Percentiles rank a stretch among this genome's conserved stretches.
These are phyloP conservation scores for Colletotrichum simmondsii DNA, from an alignment of 2,329 filamentous ascomycete species.

Conservation along the genomic window DNA sequence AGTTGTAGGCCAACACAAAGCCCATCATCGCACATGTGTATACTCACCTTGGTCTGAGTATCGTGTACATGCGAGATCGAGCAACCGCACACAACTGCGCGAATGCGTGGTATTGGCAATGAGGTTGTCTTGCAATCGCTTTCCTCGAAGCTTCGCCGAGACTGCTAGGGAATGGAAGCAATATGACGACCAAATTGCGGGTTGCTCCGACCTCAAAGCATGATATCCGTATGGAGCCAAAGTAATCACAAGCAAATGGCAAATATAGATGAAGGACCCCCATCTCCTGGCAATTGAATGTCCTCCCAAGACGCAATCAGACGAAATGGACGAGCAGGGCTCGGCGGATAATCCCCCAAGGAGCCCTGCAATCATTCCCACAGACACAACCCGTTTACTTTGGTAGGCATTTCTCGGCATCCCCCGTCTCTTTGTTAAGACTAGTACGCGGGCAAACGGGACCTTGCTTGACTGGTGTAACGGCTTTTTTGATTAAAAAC, in stretches of 20 bases:
- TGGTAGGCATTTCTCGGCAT: conserved; percentile 5
- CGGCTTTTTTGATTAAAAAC: neutral
- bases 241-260: too few species aligned
- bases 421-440: conserved; percentile 19
- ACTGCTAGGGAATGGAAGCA: neutral
- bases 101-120: neutral
- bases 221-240: too few species aligned
- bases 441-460: conserved; percentile 20
- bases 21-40: neutral
- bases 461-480: conserved; percentile 25
- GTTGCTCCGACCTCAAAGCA: too few species aligned
- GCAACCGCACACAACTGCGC: neutral
- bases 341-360: neutral
- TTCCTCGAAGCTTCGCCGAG: neutral
- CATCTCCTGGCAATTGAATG: neutral
- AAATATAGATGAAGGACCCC: neutral
- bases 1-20: neutral
- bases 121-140: neutral
- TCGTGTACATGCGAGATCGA: neutral
- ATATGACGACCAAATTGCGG: neutral
- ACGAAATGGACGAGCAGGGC: neutral
- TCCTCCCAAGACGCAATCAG: neutral
- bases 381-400: neutral
- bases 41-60: neutral
- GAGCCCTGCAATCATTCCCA: conserved; percentile 19